Evolutionary conservation across 106 monocot genomes (phyloP).

Genomic region (Allium cepa): DNA sequence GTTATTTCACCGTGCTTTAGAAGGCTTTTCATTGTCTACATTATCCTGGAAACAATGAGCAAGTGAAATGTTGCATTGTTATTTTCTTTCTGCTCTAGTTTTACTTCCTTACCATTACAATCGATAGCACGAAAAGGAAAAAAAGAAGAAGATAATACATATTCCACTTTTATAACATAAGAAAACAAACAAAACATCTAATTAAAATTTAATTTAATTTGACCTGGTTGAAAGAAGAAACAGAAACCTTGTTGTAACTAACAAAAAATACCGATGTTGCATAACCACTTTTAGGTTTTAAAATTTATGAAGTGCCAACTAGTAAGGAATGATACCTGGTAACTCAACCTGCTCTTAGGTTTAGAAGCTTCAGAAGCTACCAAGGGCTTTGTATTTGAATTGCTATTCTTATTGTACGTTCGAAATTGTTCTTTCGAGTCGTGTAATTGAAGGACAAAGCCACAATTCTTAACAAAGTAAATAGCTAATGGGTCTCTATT

Average conservation of each 20-base stretch:
- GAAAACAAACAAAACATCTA: no score
- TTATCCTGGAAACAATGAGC: constrained; percentile 13
- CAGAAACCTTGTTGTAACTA: background rate
- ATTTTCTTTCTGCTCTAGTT: background rate
- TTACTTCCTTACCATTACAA: background rate
- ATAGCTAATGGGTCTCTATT: no score
- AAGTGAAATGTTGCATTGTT: background rate
- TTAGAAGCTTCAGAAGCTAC: constrained; percentile 32
- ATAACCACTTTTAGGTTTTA: background rate
- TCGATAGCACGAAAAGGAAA: background rate
- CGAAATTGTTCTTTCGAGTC: no score
- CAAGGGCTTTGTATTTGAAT: constrained; percentile 20
- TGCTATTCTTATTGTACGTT: constrained; percentile 9
- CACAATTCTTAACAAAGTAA: no score
- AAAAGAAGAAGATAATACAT: no score
- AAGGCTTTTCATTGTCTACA: constrained; percentile 27
- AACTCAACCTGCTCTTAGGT: constrained; percentile 25
- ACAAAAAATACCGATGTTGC: background rate
- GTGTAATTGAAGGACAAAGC: no score
- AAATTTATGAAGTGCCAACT: background rate
- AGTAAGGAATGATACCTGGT: constrained; percentile 27
- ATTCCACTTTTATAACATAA: no score
- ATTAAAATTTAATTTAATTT: background rate
- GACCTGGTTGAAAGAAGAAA: background rate
- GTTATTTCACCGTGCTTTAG: constrained; percentile 9